Evolutionary conservation across 352 stramenopile species (phyloP), one percentile per base, ranked within the genome.

Genomic region (Phytophthora sp.): DNA sequence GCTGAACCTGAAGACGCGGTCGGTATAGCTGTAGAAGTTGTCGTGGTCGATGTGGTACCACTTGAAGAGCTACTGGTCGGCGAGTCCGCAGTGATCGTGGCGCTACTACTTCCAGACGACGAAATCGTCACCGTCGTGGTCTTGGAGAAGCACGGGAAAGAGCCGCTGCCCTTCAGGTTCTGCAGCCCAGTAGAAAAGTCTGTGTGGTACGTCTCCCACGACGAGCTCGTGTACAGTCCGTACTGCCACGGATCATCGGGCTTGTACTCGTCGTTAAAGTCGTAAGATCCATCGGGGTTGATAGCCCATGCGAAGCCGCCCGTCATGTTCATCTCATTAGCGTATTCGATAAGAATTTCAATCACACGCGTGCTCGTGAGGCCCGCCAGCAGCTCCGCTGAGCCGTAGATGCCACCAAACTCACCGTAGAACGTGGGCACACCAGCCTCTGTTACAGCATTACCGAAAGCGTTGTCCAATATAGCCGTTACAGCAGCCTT

Each of bases 381-480:
- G 7, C 70, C 73, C 15, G 52, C 46, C 3, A 90, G 69, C 31
- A 78, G 31, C 71, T 94, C 84, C 0, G 67, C 70, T 3, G 51
- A 47, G 24, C 86, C 86, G 63, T 91, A 93, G 39, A 94, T 92
- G n/a, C 86, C 86, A 51, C 86, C 84, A 62, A 93, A 94, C 52
- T 93, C 84, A 18, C 86, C 86, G 55, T 88, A 93, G 54, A 93
- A 90, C 23, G 86, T 84, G 3, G 84, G 82, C 26, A 87, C 69
- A 16, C 77, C 78, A 11, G 33, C 69, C 13, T 71, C 71, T n/a
- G 70, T 77, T 20, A 92, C 71, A 1, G 71, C 69, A 7, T 84
- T 77, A 12, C 86, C 86, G 35, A 94, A 94, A 0, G 86, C 67
- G 26, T 82, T 73, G 58, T 94, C 80, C 21, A 94, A 63, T 49